Percentiles rank a stretch among this genome's conserved stretches.
Evolutionary conservation across 2,329 filamentous ascomycete species (phyloP).

Genomic region (Chrysoporthe austroafricana): DNA sequence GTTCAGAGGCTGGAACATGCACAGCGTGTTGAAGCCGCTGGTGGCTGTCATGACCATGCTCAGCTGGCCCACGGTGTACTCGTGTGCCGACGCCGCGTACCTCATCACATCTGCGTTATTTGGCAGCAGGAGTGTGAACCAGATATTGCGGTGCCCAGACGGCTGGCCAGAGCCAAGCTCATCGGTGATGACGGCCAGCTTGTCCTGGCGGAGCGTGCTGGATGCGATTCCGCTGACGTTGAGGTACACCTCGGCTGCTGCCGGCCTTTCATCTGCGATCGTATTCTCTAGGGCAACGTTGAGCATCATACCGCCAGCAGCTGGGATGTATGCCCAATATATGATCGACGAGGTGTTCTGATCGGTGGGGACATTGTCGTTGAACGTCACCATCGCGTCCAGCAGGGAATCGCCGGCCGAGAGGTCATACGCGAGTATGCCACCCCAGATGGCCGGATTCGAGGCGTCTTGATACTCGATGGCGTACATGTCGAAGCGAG

Average conservation of each 20-base stretch:
- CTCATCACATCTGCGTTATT: background rate
- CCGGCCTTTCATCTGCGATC: conserved; percentile 34
- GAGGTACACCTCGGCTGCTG: conserved; percentile 43
- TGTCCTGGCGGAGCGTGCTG: conserved; percentile 30
- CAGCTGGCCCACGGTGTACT: conserved; percentile 1
- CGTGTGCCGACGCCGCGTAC: conserved; percentile 10
- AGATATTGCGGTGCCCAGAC: conserved; percentile 29
- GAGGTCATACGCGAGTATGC: conserved; percentile 14
- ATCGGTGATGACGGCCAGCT: conserved; percentile 36
- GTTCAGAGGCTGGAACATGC: conserved; percentile 19
- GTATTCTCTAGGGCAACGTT: conserved; percentile 41
- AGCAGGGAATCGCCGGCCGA: conserved; percentile 14
- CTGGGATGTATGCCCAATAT: conserved; percentile 40
- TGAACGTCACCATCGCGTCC: conserved; percentile 24
- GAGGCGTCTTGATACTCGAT: conserved; percentile 22
- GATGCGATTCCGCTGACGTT: conserved; percentile 36
- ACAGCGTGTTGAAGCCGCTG: conserved; percentile 13
- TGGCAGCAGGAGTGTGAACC: conserved; percentile 10
- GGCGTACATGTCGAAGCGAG: conserved; percentile 36
- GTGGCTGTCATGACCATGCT: background rate
- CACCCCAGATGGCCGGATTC: conserved; percentile 21
- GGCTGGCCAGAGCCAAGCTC: conserved; percentile 39
- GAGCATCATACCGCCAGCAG: conserved; percentile 37
- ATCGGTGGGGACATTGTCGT: conserved; percentile 26
- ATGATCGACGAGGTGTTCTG: conserved; percentile 29